phyloP scores from a whole-genome alignment of 495 filamentous ascomycete genomes.

The Collariella sp. region DNA sequence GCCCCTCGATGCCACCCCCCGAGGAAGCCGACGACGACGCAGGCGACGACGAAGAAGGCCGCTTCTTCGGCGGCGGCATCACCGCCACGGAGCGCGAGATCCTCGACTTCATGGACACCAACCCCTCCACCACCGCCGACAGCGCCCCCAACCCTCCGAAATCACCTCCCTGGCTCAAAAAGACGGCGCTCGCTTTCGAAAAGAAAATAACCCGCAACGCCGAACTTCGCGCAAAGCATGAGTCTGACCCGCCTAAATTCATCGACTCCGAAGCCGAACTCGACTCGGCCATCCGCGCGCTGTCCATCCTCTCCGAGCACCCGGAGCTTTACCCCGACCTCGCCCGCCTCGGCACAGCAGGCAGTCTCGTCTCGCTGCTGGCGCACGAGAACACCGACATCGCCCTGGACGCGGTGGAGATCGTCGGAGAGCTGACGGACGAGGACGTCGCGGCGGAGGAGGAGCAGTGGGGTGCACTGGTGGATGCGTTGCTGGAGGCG shows the following conservation, averaged over 20 bases:
- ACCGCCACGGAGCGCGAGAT: constrained; percentile 70
- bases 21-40: constrained; percentile 53
- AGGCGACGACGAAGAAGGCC: constrained; percentile 80
- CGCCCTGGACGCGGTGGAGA: constrained; percentile 83
- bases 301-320: constrained; percentile 83
- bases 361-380: constrained; percentile 67
- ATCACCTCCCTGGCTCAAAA: constrained; percentile 63
- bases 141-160: constrained; percentile 6
- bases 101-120: constrained; percentile 72
- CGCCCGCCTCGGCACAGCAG: constrained; percentile 65
- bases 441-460: constrained; percentile 84
- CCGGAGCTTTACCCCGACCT: constrained; percentile 80
- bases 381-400: constrained; percentile 98
- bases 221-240: constrained; percentile 83
- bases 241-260: constrained; percentile 74
- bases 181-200: constrained; percentile 77
- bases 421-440: constrained; percentile 86
- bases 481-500: constrained; percentile 72
- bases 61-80: constrained; percentile 92
- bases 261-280: constrained; percentile 74
- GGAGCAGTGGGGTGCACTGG: constrained; percentile 73
- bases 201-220: constrained; percentile 86
- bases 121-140: constrained; percentile 41
- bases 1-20: constrained; percentile 25
- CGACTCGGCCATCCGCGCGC: constrained; percentile 78